These are phyloP conservation scores for Puccinia polysora DNA, from an alignment of 1,284 basidiomycete genomes.

Conservation along the genomic window DNA sequence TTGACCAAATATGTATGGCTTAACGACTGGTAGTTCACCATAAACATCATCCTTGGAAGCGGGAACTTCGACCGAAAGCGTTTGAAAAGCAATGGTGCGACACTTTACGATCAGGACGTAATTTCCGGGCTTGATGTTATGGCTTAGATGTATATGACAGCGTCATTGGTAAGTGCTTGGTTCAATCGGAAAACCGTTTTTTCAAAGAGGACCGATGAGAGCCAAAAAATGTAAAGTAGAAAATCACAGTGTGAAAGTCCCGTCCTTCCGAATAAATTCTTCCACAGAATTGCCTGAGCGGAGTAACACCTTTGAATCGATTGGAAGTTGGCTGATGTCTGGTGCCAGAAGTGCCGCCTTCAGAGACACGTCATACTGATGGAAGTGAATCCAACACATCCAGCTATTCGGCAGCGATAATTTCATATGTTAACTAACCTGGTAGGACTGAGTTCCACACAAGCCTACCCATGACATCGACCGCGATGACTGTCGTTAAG, in stretches of 20 bases:
- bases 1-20: slow-evolving; percentile 18
- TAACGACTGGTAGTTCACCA: slow-evolving; percentile 14
- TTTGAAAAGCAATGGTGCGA: slow-evolving; percentile 11
- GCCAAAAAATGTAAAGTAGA: background rate
- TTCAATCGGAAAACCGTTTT: no score
- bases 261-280: slow-evolving; percentile 26
- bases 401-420: background rate
- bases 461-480: slow-evolving; percentile 21
- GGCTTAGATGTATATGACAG: no score
- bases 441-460: slow-evolving; percentile 24
- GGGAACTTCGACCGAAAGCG: slow-evolving; percentile 22
- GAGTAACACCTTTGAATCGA: slow-evolving; percentile 22
- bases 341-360: no score
- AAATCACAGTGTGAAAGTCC: slow-evolving; percentile 14
- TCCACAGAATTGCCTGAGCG: background rate
- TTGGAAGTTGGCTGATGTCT: slow-evolving; percentile 29
- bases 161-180: no score
- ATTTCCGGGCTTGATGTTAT: slow-evolving; percentile 25
- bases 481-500: background rate
- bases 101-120: slow-evolving; percentile 17
- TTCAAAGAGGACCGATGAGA: no score
- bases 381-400: background rate
- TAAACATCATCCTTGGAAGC: background rate
- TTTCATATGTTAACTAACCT: background rate
- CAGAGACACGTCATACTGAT: background rate